Percentiles rank a stretch among this genome's conserved stretches.
These are phyloP conservation scores for Alternaria sp. DNA, from an alignment of 2,329 filamentous ascomycete species.

Conservation along the genomic window DNA sequence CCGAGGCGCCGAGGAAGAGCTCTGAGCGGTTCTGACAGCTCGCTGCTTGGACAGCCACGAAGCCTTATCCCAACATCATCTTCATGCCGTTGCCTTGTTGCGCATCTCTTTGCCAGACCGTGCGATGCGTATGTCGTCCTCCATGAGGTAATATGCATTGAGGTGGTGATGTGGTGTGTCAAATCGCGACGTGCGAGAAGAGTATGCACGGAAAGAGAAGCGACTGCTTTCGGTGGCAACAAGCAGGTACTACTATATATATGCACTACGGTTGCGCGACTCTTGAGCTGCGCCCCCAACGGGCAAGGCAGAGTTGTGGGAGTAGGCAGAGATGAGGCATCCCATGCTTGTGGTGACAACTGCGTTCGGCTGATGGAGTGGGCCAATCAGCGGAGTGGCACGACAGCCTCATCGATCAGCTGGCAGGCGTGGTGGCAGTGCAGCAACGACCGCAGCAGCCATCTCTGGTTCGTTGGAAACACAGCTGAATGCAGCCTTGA, in stretches of 20 bases:
- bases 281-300: not conserved
- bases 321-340: constrained; percentile 2
- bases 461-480: constrained; percentile 1
- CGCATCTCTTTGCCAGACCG: no score
- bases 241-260: not conserved
- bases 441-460: constrained; percentile 20
- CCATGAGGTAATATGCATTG: not conserved
- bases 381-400: constrained; percentile 15
- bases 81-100: not conserved
- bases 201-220: not conserved
- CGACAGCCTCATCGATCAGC: constrained; percentile 18
- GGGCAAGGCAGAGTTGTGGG: not conserved
- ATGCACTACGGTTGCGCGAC: not conserved
- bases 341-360: constrained; percentile 1
- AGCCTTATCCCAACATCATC: constrained; percentile 23
- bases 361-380: constrained; percentile 8
- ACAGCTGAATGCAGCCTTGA: constrained; percentile 32
- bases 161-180: not conserved
- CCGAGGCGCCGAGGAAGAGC: constrained; percentile 14
- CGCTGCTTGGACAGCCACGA: constrained; percentile 9
- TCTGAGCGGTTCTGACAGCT: not conserved
- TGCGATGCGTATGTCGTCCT: not conserved
- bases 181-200: not conserved
- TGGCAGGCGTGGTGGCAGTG: constrained; percentile 26
- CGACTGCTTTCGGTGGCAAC: not conserved